These are phyloP conservation scores for Neonectria ditissima DNA, from an alignment of 2,329 filamentous ascomycete genomes.

Conservation along the genomic window DNA sequence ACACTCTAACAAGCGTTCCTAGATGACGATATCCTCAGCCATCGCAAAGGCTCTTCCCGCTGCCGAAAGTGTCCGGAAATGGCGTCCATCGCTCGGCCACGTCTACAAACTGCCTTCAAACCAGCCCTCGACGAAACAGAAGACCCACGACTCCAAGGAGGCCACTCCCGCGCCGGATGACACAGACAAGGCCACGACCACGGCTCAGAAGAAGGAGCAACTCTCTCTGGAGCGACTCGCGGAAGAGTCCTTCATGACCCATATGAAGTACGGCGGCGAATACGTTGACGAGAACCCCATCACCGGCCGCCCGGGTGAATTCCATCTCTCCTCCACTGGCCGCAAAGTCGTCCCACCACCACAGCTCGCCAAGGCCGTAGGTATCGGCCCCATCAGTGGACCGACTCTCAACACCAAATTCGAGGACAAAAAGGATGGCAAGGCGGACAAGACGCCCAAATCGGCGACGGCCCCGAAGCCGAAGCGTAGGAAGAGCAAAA, in stretches of 20 bases:
- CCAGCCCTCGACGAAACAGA: constrained; percentile 42
- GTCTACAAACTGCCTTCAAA: constrained; percentile 58
- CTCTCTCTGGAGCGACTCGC: constrained; percentile 60
- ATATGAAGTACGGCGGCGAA: constrained; percentile 70
- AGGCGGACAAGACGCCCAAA: constrained; percentile 58
- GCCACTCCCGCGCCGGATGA: constrained; percentile 62
- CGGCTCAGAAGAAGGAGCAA: constrained; percentile 54
- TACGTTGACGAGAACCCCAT: constrained; percentile 78
- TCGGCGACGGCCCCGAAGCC: constrained; percentile 57
- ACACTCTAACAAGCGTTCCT: constrained; percentile 24
- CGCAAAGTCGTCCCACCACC: constrained; percentile 57
- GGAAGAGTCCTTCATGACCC: constrained; percentile 69
- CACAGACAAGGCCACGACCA: constrained; percentile 41
- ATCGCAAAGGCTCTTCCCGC: constrained; percentile 65
- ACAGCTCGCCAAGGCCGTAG: constrained; percentile 46
- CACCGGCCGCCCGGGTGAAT: constrained; percentile 73
- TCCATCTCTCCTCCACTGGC: constrained; percentile 72
- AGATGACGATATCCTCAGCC: constrained; percentile 67
- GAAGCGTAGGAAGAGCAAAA: constrained; percentile 63
- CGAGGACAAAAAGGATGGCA: constrained; percentile 60
- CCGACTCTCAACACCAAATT: constrained; percentile 56
- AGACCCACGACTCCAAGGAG: constrained; percentile 57
- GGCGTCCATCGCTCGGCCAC: constrained; percentile 67
- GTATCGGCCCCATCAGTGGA: constrained; percentile 51
- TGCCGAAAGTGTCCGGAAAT: constrained; percentile 63